These are phyloP conservation scores for Fistulinella prunicolor DNA, from an alignment of 768 basidiomycete genomes.

Conservation along the genomic window DNA sequence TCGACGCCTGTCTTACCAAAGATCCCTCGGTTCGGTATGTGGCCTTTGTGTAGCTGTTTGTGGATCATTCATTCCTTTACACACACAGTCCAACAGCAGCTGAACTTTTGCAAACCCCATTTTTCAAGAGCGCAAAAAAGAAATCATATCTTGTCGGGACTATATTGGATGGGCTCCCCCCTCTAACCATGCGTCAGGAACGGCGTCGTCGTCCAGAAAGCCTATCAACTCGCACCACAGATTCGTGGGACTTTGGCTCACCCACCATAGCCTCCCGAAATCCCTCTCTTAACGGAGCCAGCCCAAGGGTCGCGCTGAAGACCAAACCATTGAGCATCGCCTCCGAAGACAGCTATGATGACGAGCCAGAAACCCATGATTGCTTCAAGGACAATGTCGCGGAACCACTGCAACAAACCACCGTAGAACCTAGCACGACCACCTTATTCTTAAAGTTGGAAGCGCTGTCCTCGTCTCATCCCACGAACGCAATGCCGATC, in stretches of 20 bases:
- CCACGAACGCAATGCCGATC: constrained; percentile 9
- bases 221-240: constrained; percentile 48
- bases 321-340: constrained; percentile 1
- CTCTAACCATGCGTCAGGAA: constrained; percentile 71
- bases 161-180: constrained; percentile 73
- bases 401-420: background rate
- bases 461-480: background rate
- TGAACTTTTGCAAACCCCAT: constrained; percentile 70
- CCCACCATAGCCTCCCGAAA: constrained; percentile 42
- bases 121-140: constrained; percentile 80
- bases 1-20: constrained; percentile 80
- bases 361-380: constrained; percentile 3
- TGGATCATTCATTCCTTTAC: background rate
- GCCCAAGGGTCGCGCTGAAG: constrained; percentile 5
- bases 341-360: constrained; percentile 4
- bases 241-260: constrained; percentile 76
- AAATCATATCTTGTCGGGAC: constrained; percentile 73
- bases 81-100: constrained; percentile 70
- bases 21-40: constrained; percentile 73
- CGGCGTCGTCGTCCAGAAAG: constrained; percentile 45
- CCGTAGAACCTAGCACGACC: background rate
- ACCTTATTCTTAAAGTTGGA: background rate
- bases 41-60: background rate
- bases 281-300: constrained; percentile 7
- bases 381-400: constrained; percentile 5